phyloP scores from a whole-genome alignment of 208 protist genomes.

The Crithidia expoeki region DNA sequence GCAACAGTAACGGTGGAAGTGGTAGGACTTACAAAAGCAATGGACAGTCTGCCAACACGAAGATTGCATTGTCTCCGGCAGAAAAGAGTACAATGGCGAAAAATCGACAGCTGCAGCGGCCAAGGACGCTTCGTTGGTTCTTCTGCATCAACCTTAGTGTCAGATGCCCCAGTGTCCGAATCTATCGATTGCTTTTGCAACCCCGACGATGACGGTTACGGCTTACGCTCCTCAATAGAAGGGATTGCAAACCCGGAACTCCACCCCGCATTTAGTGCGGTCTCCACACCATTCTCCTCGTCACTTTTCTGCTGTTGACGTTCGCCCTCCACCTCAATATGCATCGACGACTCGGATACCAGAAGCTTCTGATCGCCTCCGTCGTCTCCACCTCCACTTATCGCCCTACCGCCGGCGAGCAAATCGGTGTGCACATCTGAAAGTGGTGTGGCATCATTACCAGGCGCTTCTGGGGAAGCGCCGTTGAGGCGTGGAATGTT shows the following conservation, averaged over 20 bases:
- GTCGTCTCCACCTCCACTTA: constrained; percentile 40
- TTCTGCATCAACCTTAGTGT: background rate
- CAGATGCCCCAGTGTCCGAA: constrained; percentile 22
- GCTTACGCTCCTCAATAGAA: constrained; percentile 31
- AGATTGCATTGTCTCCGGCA: too few relatives aligned
- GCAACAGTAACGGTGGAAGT: background rate
- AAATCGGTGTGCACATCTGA: constrained; percentile 42
- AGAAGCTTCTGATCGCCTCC: constrained; percentile 27
- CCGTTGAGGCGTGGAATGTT: constrained; percentile 20
- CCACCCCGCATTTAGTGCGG: constrained; percentile 14
- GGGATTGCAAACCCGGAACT: constrained; percentile 24
- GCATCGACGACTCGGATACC: constrained; percentile 27
- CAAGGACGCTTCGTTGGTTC: background rate
- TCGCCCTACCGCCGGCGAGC: constrained; percentile 34
- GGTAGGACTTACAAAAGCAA: background rate
- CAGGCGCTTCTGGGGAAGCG: constrained; percentile 16
- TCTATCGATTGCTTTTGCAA: constrained; percentile 28
- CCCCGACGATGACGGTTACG: constrained; percentile 34
- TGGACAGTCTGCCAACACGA: too few relatives aligned
- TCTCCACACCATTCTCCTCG: constrained; percentile 32
- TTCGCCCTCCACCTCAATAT: constrained; percentile 44
- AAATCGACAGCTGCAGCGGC: background rate
- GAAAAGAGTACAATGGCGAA: too few relatives aligned
- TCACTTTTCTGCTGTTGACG: constrained; percentile 33
- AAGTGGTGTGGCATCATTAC: constrained; percentile 34